Evolutionary conservation across 2,329 filamentous ascomycete genomes (phyloP).

Genomic region (Eutypa lata): DNA sequence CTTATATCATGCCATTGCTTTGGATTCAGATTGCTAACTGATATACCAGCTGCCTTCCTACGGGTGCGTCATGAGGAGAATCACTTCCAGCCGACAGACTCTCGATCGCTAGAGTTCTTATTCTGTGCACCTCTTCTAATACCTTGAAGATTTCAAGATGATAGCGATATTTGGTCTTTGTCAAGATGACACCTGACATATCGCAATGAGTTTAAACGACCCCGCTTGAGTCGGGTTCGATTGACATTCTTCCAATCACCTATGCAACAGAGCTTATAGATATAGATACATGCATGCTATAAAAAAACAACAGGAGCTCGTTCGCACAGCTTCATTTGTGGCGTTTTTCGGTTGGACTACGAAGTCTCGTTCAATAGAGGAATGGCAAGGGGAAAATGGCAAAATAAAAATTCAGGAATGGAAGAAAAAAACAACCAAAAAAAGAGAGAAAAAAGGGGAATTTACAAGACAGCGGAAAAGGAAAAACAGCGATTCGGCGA

Average conservation of each 20-base stretch:
- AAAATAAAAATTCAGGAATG: too few relatives aligned
- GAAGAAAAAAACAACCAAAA: background rate
- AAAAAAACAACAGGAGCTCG: too few relatives aligned
- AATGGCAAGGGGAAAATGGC: background rate
- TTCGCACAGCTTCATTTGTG: background rate
- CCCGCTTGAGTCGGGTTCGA: too few relatives aligned
- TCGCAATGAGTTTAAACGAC: too few relatives aligned
- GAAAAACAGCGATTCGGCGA: conserved; percentile 2
- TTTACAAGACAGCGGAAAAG: background rate
- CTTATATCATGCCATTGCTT: background rate
- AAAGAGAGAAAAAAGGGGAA: conserved; percentile 6
- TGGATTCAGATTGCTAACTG: conserved; percentile 7
- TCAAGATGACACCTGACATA: too few relatives aligned
- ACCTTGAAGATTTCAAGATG: background rate
- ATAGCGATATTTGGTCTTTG: too few relatives aligned
- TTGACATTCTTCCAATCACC: too few relatives aligned
- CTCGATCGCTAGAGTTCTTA: conserved; percentile 43
- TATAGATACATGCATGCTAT: too few relatives aligned
- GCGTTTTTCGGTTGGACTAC: background rate
- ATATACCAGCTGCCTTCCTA: conserved; percentile 33
- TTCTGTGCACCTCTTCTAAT: conserved; percentile 43
- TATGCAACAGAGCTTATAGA: too few relatives aligned
- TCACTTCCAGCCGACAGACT: conserved; percentile 47
- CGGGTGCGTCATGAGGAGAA: conserved; percentile 47
- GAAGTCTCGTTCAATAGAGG: too few relatives aligned